These are phyloP conservation scores for Ceratocystis huliohia DNA, from an alignment of 2,329 filamentous ascomycete species.

Conservation along the genomic window DNA sequence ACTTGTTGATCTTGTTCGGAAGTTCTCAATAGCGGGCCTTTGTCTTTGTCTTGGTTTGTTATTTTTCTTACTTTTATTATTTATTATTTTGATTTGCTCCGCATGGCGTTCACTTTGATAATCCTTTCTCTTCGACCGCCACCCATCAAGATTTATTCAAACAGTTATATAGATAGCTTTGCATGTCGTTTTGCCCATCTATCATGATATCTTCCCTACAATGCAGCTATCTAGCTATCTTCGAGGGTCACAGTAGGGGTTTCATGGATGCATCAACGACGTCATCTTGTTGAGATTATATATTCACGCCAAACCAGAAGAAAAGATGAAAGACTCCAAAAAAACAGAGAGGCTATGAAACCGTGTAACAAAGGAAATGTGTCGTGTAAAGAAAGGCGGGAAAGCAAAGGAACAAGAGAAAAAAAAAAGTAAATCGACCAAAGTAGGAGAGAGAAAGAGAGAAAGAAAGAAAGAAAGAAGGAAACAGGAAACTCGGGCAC, in stretches of 20 bases:
- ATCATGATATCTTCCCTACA: too few species aligned
- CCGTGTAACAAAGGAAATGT: background rate
- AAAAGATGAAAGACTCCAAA: background rate
- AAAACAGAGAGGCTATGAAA: background rate
- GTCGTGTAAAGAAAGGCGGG: background rate
- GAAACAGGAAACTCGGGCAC: too few species aligned
- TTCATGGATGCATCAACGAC: background rate
- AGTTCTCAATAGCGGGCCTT: slow-evolving; percentile 1
- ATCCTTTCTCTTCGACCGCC: too few species aligned
- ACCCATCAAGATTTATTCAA: too few species aligned
- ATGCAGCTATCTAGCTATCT: background rate
- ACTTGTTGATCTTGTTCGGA: background rate
- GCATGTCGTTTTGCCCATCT: background rate
- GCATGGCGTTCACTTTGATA: background rate
- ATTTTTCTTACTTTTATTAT: background rate
- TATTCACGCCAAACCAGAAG: background rate
- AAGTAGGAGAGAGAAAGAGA: background rate
- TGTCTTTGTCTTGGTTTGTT: background rate
- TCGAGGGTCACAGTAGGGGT: background rate
- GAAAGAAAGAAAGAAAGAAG: background rate
- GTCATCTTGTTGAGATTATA: slow-evolving; percentile 3
- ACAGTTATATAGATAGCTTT: background rate
- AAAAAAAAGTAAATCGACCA: background rate
- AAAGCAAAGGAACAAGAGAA: background rate
- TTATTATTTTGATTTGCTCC: background rate